Percentiles rank a stretch among this genome's conserved stretches.
These are phyloP conservation scores for Annulohypoxylon moriforme DNA, from an alignment of 495 filamentous ascomycete genomes.

Conservation along the genomic window DNA sequence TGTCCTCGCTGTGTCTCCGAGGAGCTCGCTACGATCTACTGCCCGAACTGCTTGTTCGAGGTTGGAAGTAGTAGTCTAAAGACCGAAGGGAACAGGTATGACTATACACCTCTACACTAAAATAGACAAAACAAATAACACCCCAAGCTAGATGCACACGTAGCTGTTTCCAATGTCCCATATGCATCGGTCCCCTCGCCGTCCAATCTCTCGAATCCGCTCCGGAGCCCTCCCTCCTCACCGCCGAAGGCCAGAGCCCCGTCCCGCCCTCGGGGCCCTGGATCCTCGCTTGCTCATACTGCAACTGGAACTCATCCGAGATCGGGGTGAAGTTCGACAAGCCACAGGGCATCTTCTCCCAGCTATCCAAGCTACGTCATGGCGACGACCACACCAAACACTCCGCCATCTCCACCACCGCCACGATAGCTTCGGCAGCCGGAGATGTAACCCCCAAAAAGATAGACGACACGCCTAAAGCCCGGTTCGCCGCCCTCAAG, in stretches of 20 bases:
- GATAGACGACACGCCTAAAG: constrained; percentile 48
- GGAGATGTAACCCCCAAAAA: constrained; percentile 34
- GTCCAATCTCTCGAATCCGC: constrained; percentile 73
- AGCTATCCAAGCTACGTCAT: constrained; percentile 73
- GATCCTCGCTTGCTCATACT: constrained; percentile 86
- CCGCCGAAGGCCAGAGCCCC: constrained; percentile 49
- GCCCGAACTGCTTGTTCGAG: constrained; percentile 96
- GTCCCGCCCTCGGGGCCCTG: constrained; percentile 67
- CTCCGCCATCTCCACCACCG: constrained; percentile 11
- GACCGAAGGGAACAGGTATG: constrained; percentile 91
- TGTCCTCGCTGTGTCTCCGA: constrained; percentile 92
- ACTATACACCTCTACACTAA: not conserved
- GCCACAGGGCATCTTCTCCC: constrained; percentile 82
- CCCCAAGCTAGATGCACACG: constrained; percentile 78
- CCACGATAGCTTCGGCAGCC: constrained; percentile 16
- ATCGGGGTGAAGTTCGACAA: constrained; percentile 92
- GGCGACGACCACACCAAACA: constrained; percentile 62
- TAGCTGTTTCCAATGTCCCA: constrained; percentile 94
- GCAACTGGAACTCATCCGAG: constrained; percentile 89
- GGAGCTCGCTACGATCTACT: constrained; percentile 93
- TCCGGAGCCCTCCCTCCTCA: constrained; percentile 56
- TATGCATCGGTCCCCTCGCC: constrained; percentile 83
- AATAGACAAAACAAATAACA: not conserved
- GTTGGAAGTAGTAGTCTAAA: constrained; percentile 89
- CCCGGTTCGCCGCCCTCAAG: constrained; percentile 69